phyloP scores from a whole-genome alignment of 1,284 basidiomycete species.

The Fomes fomentarius region DNA sequence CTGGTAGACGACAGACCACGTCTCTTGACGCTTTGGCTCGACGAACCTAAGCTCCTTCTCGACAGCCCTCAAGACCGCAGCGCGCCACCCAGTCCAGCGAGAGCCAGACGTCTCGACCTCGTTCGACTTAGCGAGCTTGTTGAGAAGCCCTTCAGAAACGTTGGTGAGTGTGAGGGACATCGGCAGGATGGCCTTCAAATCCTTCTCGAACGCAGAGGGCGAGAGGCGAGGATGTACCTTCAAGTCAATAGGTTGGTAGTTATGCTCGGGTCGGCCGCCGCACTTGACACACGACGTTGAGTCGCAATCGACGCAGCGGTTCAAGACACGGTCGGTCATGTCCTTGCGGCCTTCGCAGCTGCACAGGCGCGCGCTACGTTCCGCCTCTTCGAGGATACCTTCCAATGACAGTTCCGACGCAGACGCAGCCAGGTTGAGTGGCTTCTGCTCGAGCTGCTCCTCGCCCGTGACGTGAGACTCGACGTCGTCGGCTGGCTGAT shows the following conservation, averaged over 20 bases:
- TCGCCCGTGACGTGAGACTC: slow-evolving; percentile 71
- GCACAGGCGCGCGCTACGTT: slow-evolving; percentile 80
- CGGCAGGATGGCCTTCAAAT: slow-evolving; percentile 81
- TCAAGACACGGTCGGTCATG: slow-evolving; percentile 72
- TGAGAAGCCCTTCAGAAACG: slow-evolving; percentile 57
- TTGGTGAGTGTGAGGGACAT: slow-evolving; percentile 79
- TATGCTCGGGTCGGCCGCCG: slow-evolving; percentile 89
- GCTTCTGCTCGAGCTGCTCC: slow-evolving; percentile 60
- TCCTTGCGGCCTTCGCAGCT: slow-evolving; percentile 87
- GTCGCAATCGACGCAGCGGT: slow-evolving; percentile 77
- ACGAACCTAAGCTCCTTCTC: slow-evolving; percentile 78
- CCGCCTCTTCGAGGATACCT: slow-evolving; percentile 67
- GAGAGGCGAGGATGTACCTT: slow-evolving; percentile 53
- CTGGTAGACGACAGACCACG: slow-evolving; percentile 85
- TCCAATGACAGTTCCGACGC: slow-evolving; percentile 46
- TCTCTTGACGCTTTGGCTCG: slow-evolving; percentile 85
- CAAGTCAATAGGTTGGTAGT: slow-evolving; percentile 60
- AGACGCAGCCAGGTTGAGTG: slow-evolving; percentile 72
- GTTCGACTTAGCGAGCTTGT: slow-evolving; percentile 50
- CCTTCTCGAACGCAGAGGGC: slow-evolving; percentile 74
- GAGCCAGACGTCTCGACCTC: slow-evolving; percentile 48
- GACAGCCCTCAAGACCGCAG: slow-evolving; percentile 68
- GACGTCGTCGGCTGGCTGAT: slow-evolving; percentile 44
- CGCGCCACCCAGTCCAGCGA: slow-evolving; percentile 70
- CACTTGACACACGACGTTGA: slow-evolving; percentile 85